Conservation (phyloP, 495 filamentous ascomycete species). For the Jackrogersella multiformis region DNA sequence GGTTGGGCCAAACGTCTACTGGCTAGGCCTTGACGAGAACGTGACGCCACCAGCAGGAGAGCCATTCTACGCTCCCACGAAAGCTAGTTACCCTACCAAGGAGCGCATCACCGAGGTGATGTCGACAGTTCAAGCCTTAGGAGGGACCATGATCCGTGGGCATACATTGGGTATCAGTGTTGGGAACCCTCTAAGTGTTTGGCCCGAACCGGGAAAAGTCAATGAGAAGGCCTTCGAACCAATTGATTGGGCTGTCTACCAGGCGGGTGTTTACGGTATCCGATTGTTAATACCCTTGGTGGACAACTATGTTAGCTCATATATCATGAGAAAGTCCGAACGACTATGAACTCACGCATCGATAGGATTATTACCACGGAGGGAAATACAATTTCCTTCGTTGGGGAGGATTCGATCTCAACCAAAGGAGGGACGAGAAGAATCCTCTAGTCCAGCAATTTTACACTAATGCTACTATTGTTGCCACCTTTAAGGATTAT, state of each 20-base stretch:
- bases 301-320: constrained; percentile 54
- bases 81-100: constrained; percentile 63
- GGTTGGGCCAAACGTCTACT: constrained; percentile 65
- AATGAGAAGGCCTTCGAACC: constrained; percentile 60
- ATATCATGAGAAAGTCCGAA: neutral
- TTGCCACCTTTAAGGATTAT: constrained; percentile 62
- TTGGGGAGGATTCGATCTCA: constrained; percentile 61
- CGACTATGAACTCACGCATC: constrained; percentile 23
- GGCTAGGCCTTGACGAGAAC: constrained; percentile 68
- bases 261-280: constrained; percentile 61
- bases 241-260: constrained; percentile 64
- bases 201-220: constrained; percentile 54
- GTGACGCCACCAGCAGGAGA: constrained; percentile 59
- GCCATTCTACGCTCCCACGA: constrained; percentile 59
- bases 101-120: constrained; percentile 64
- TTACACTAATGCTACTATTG: constrained; percentile 60
- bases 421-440: constrained; percentile 42
- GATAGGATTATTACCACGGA: constrained; percentile 65
- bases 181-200: constrained; percentile 62
- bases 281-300: constrained; percentile 60
- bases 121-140: constrained; percentile 60
- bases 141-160: constrained; percentile 61
- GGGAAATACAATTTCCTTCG: constrained; percentile 67
- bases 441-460: constrained; percentile 59
- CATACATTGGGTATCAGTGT: constrained; percentile 64